Base-by-base conservation (phyloP, 257 asterid species). In the Gynochthodes officinalis region DNA sequence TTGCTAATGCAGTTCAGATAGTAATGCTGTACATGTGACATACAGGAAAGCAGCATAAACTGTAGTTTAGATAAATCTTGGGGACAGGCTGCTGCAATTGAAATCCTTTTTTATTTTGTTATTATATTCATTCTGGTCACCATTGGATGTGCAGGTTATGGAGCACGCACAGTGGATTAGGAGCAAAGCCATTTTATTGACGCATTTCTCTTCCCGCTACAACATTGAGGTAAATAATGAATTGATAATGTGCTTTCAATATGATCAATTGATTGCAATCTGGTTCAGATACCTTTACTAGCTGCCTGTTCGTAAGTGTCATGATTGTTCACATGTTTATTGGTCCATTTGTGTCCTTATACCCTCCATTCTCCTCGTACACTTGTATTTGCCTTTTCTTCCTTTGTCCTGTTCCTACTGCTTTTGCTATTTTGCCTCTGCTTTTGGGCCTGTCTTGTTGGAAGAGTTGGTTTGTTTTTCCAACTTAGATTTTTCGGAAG, bases 201-300 rank as follows among this genome's bases (percentile, higher is more conserved):
- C 97, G 72, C 97, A 94, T 82, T 94, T 91, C 86, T 94, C 97
- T 43, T 77, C 99, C 72, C 99, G 97, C 77, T 91, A 91, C 83
- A 84, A 76, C 78, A 67, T 83, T 48, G 97, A 94, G 99, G 98
- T 94, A 87, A 80, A 75, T n/a, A 35, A 69, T 7, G 72, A 46
- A 44, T 43, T 30, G 52, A 55, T 33, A 35, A 35, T 44, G 39
- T 25, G 3, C 10, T 2, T n/a, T 37, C 23, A 66, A 28, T n/a
- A 15, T 7, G 14, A 60, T 35, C 53, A 30, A 59, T 35, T 16
- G 2, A 23, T 67, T 49, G 32, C 28, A 74, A 53, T 32, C 14
- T 59, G 8, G 2, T 43, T 67, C 19, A 43, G 46, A 58, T 37
- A 15, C 15, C 3, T 50, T 4, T 13, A 8, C 12, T 43, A 23